Evolutionary conservation across 169 alveolate genomes (phyloP), one percentile per base, ranked within the genome.

Genomic region (Eimeria maxima): DNA sequence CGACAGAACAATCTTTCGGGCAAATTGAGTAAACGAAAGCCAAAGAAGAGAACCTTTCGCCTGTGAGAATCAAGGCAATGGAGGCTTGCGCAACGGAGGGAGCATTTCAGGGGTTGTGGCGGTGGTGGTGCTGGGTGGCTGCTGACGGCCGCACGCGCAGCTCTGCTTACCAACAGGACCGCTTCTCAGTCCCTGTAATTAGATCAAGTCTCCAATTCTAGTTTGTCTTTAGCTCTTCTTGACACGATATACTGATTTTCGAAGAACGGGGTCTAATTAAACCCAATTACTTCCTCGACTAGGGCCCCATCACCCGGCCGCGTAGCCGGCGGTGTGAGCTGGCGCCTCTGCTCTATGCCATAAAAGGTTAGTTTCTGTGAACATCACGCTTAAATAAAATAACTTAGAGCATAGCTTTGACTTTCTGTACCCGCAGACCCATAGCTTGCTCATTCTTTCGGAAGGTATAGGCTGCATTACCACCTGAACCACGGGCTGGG

Each of bases 111-210:
- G 93, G 93, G 93, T 86, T 86, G 90, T 86, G 93, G 93, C 93
- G 93, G 93, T 55, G 93, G 93, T 86, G 93, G 93, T 86, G 93
- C 93, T 86, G 93, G 93, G 93, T 86, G 93, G 93, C 93, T 86
- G 93, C 93, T 86, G 93, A 86, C 93, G 74, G 93, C 93, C 93
- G 93, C 93, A 86, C 93, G 93, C 93, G 80, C 93, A 86, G 93
- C 93, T 86, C 80, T 86, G 93, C 93, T 86, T 86, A 86, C 78
- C 78, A 27, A 86, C 57, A 60, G 93, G 93, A 81, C 90, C 63
- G n/a, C 71, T 81, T 81, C 71, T 38, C 80, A 33, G 93, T 60
- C 60, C 65, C 78, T 6, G 80, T 86, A 33, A 86, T 60, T 33
- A 45, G 93, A 86, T 60, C 93, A 45, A 38, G 45, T 55, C 63